A percentile compares a stretch with the other conserved stretches of the same genome.
These are phyloP conservation scores for Apiospora saccharicola DNA, from an alignment of 2,329 filamentous ascomycete species.

Conservation along the genomic window DNA sequence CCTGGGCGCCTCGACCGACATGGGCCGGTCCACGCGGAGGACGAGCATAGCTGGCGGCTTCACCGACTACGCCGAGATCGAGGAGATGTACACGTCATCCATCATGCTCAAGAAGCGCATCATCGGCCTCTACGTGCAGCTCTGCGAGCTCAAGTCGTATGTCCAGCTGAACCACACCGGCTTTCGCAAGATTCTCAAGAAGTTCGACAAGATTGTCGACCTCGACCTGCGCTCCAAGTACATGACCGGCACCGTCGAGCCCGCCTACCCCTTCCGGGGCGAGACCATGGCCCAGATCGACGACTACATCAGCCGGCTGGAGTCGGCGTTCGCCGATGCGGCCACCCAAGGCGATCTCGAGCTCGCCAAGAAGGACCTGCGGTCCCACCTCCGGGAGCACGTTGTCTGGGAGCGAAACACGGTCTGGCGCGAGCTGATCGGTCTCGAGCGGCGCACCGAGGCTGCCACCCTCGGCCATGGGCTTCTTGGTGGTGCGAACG, in stretches of 20 bases:
- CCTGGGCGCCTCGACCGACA: conserved; percentile 68
- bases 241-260: conserved; percentile 75
- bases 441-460: conserved; percentile 93
- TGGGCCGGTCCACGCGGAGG: conserved; percentile 63
- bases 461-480: conserved; percentile 90
- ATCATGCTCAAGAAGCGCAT: conserved; percentile 94
- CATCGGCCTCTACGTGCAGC: conserved; percentile 84
- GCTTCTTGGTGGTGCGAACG: conserved; percentile 77
- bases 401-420: conserved; percentile 99
- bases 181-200: conserved; percentile 95
- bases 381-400: conserved; percentile 91
- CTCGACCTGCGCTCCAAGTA: conserved; percentile 80
- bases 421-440: conserved; percentile 98
- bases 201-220: conserved; percentile 96
- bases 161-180: conserved; percentile 96
- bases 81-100: conserved; percentile 69
- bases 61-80: conserved; percentile 82
- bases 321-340: conserved; percentile 80
- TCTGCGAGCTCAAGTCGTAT: conserved; percentile 96
- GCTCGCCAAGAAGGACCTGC: conserved; percentile 82
- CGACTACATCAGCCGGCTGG: conserved; percentile 75
- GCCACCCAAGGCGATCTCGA: conserved; percentile 82
- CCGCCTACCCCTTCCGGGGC: conserved; percentile 82
- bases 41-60: conserved; percentile 67
- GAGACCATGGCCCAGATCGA: conserved; percentile 76